Evolutionary conservation across 2,329 filamentous ascomycete genomes (phyloP), one percentile per base, ranked within the genome.

Genomic region (Aspergillus sp.): DNA sequence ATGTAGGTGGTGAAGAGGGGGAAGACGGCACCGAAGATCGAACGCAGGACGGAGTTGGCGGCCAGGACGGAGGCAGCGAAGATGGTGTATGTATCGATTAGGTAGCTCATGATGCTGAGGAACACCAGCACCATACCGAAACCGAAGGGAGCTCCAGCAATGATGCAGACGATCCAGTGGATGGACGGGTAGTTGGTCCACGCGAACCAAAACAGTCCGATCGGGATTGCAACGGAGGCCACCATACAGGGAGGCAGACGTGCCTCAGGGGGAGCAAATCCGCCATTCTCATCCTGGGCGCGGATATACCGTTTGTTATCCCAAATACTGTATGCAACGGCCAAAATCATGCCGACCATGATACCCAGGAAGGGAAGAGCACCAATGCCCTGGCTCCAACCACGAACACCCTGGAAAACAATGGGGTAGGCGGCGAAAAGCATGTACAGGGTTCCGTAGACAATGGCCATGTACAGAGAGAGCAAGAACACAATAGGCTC

Each of bases 251-350:
- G 78, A 2, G 81, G 80, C 2, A 85, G 69, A 49, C 80, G 82
- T 40, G 80, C 80, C 72, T 86, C 84, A 0, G 86, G 85, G n/a
- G 85, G 80, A 8, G 84, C 84, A 57, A 85, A 82, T 5, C 86
- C 86, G 2, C 75, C 76, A 17, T 81, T 64, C 24, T 76, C 73
- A 19, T 77, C 73, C 12, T 77, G 73, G 24, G 80, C 72, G 56
- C 67, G 67, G 23, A 71, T 55, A 52, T 75, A 77, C n/a, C 76
- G 72, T 45, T 68, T 71, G 60, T 79, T 79, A 61, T 78, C 76
- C 23, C 64, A 68, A 24, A 79, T 70, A 35, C 68, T 77, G 66
- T 71, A 82, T 60, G 46, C 73, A 56, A 71, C 75, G 39, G 67
- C 80, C 53, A 59, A 64, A 12, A 73, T 35, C 68, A 75, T 75